Base-by-base conservation (phyloP, 306 rosid species). In the Astragalus membranaceus region DNA sequence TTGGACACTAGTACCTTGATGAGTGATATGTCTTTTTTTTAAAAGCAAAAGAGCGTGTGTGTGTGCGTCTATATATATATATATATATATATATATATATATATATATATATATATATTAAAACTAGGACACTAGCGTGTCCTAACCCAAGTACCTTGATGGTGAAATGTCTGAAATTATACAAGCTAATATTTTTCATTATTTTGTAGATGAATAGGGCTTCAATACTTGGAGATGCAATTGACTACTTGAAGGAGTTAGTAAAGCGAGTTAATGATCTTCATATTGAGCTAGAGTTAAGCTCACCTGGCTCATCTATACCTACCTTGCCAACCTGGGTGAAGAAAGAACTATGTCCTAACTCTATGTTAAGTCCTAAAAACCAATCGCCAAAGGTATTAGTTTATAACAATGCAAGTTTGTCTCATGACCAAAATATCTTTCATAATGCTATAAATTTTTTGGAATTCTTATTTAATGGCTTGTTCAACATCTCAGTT, bases 151-250 rank as follows among this genome's bases (percentile, higher is more conserved):
- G n/a, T n/a, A n/a, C n/a, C n/a, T n/a, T n/a, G n/a, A n/a, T n/a
- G n/a, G n/a, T n/a, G n/a, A n/a, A n/a, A n/a, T n/a, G n/a, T n/a
- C n/a, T n/a, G n/a, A n/a, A n/a, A n/a, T n/a, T n/a, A n/a, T n/a
- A n/a, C n/a, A n/a, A n/a, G n/a, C n/a, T n/a, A n/a, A n/a, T n/a
- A n/a, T 47, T 48, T 14, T 6, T n/a, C 2, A 46, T 46, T 35
- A 33, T 13, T 70, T 3, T 36, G 54, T 73, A 94, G 99, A 94
- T 94, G 99, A 96, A 94, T 39, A 87, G 94, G 80, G 97, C 92
- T 71, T 94, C 99, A 4, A 94, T 94, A 57, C 97, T 94, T 57
- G 99, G 99, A 66, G 99, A 94, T 81, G 99, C 99, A 58, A 78
- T 88, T 56, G 92, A 94, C 74, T 94, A 94, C 88, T 61, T 91